Percentiles rank a stretch among this genome's conserved stretches.
Conservation (phyloP, 345 rosid species). For the Linum trigynum region DNA sequence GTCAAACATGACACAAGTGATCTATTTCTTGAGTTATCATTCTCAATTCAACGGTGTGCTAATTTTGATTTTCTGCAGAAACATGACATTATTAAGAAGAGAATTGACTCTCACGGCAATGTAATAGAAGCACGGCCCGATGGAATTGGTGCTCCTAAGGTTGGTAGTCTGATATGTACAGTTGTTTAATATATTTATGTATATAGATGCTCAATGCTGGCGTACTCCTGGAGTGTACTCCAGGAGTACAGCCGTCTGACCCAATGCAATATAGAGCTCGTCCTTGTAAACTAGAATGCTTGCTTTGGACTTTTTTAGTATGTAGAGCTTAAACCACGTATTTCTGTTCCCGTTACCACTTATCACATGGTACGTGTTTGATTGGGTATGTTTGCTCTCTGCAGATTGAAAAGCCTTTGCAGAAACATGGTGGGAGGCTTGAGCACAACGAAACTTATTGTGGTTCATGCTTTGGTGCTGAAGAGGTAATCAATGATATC, state of each 20-base stretch:
- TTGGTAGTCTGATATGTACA: conserved; percentile 22
- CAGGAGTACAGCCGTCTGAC: too few relatives aligned
- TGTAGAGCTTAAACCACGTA: too few relatives aligned
- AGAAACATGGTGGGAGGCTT: conserved; percentile 94
- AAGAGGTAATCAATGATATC: conserved; percentile 35
- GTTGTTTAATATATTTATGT: too few relatives aligned
- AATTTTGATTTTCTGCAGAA: conserved; percentile 36
- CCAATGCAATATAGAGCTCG: background rate
- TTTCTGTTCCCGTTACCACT: background rate
- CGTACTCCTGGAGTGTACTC: too few relatives aligned
- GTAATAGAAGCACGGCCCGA: conserved; percentile 71
- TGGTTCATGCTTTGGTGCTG: conserved; percentile 92
- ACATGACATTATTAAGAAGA: conserved; percentile 84
- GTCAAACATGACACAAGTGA: background rate
- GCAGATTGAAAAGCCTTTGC: conserved; percentile 87
- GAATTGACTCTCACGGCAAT: conserved; percentile 65
- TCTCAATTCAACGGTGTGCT: background rate
- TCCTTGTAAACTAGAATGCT: background rate
- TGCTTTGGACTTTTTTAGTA: background rate
- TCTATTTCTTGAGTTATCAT: background rate
- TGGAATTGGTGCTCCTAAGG: conserved; percentile 91
- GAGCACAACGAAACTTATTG: conserved; percentile 94
- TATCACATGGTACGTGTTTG: background rate
- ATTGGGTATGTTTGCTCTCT: conserved; percentile 15
- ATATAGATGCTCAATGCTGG: background rate